Percentiles rank a stretch among this genome's conserved stretches.
Conservation (phyloP, 2,329 filamentous ascomycete genomes). For the Graphiopsis chlorocephala region DNA sequence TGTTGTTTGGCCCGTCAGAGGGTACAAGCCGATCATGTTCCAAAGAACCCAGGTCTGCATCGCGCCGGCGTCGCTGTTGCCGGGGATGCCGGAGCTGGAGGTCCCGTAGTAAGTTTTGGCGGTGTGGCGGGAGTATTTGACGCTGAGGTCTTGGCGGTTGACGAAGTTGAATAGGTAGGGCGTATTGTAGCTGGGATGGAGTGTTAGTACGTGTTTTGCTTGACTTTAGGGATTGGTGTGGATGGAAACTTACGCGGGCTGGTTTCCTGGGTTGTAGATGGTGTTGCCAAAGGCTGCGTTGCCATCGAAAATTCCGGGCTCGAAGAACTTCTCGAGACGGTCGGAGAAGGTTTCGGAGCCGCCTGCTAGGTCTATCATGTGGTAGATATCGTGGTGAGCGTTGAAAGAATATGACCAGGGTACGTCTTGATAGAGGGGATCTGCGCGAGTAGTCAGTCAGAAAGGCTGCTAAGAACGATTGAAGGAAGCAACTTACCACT, state of each 20-base stretch:
- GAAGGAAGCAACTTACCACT: conserved; percentile 46
- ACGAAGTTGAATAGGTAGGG: conserved; percentile 70
- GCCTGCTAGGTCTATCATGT: conserved; percentile 55
- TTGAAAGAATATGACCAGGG: conserved; percentile 58
- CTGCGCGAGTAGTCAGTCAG: background rate
- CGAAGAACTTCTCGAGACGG: conserved; percentile 62
- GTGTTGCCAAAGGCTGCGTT: conserved; percentile 41
- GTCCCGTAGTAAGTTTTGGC: conserved; percentile 60
- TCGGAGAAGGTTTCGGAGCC: conserved; percentile 55
- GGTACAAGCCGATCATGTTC: conserved; percentile 67
- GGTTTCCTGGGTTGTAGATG: conserved; percentile 58
- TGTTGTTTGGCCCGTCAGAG: conserved; percentile 64
- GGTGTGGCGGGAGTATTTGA: conserved; percentile 57
- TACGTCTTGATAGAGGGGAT: conserved; percentile 20
- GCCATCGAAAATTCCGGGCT: conserved; percentile 41
- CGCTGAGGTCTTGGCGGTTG: conserved; percentile 60
- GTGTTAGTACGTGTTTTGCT: background rate
- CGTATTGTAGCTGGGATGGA: conserved; percentile 51
- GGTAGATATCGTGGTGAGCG: conserved; percentile 63
- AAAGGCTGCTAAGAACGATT: background rate
- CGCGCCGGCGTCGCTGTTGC: conserved; percentile 68
- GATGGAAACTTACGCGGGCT: conserved; percentile 46
- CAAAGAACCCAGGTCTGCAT: conserved; percentile 71
- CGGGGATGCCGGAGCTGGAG: conserved; percentile 58
- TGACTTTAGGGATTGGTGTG: fast-evolving